These are phyloP conservation scores for Urochloa ruziziensis DNA, from an alignment of 176 grass and related monocot genomes.

Conservation along the genomic window DNA sequence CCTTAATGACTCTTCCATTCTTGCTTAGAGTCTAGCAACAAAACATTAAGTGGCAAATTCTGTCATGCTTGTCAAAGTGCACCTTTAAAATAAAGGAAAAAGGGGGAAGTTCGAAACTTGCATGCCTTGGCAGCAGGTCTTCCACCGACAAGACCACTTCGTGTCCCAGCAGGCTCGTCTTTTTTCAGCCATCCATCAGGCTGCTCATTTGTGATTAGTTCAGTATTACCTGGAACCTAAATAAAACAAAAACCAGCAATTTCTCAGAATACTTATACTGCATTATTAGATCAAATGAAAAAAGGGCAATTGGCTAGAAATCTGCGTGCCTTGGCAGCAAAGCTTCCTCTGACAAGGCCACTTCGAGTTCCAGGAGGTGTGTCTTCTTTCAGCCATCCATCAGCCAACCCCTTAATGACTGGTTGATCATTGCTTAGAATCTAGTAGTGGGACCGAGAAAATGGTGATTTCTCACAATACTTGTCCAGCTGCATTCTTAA, in stretches of 20 bases:
- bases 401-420: conserved; percentile 27
- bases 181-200: conserved; percentile 36
- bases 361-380: not conserved
- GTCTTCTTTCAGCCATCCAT: conserved; percentile 48
- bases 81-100: not conserved
- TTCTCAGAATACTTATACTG: not conserved
- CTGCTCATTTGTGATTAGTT: conserved; percentile 6
- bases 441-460: conserved; percentile 32
- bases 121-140: not conserved
- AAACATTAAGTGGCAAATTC: not conserved
- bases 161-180: not conserved
- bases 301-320: not conserved
- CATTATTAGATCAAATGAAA: not conserved
- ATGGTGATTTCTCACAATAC: not conserved
- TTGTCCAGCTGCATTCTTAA: not conserved
- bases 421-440: conserved; percentile 27
- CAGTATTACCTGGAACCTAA: conserved; percentile 30
- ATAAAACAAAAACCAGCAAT: not conserved
- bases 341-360: conserved; percentile 15
- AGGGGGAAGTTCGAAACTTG: not conserved
- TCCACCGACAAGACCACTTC: not conserved
- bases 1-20: not conserved
- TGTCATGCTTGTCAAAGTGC: not conserved
- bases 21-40: conserved; percentile 34
- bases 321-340: not conserved